These are phyloP conservation scores for Ascochyta fabae DNA, from an alignment of 2,329 filamentous ascomycete genomes.

Conservation along the genomic window DNA sequence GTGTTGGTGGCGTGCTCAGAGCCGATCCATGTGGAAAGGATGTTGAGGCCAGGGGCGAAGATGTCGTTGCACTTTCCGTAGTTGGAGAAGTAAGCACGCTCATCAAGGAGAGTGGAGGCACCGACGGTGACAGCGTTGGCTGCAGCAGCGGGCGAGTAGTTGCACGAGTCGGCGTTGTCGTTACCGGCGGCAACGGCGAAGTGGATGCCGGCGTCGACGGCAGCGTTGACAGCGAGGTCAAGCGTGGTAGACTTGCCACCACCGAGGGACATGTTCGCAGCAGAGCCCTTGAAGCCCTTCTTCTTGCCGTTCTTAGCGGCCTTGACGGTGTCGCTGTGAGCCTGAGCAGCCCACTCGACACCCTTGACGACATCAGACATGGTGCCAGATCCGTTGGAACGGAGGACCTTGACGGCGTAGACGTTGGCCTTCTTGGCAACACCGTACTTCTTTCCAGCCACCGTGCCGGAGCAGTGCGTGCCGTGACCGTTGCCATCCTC, in stretches of 20 bases:
- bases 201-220: slow-evolving; percentile 89
- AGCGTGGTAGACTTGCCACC: slow-evolving; percentile 95
- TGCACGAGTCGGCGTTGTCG: slow-evolving; percentile 98
- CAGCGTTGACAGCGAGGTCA: slow-evolving; percentile 91
- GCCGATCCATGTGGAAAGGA: slow-evolving; percentile 97
- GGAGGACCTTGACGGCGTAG: slow-evolving; percentile 97
- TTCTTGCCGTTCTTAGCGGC: slow-evolving; percentile 84
- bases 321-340: slow-evolving; percentile 77
- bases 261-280: slow-evolving; percentile 99
- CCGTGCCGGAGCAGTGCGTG: slow-evolving; percentile 98
- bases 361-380: slow-evolving; percentile 99
- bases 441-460: slow-evolving; percentile 98
- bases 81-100: slow-evolving; percentile 99
- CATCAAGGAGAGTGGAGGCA: slow-evolving; percentile 89
- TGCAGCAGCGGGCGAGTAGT: slow-evolving; percentile 96
- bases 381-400: slow-evolving; percentile 94
- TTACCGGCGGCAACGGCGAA: slow-evolving; percentile 98
- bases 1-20: slow-evolving; percentile 96
- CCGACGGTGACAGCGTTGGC: slow-evolving; percentile 93
- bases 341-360: slow-evolving; percentile 89
- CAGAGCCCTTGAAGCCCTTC: slow-evolving; percentile 98
- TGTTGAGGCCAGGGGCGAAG: slow-evolving; percentile 96
- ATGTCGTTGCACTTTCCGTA: slow-evolving; percentile 99
- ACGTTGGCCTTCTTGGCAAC: slow-evolving; percentile 98
- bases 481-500: slow-evolving; percentile 97